Base-by-base conservation (phyloP, 768 basidiomycete genomes). In the Trametes coccinea region DNA sequence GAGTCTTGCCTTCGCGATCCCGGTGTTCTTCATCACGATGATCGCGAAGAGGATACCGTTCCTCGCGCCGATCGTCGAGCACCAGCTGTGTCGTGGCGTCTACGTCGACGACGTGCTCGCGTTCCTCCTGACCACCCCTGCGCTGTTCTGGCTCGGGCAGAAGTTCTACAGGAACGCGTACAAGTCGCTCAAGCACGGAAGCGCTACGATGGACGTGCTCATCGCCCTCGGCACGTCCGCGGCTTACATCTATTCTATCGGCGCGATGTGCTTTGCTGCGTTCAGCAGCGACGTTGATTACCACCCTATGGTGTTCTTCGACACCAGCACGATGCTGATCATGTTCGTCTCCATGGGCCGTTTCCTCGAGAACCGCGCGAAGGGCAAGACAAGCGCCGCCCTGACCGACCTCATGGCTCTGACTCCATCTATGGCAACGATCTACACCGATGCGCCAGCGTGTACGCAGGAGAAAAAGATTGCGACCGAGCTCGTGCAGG, bases 281-380 rank as follows among this genome's bases (percentile, higher is more conserved):
- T 81, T 88, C 74, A 85, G 86, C 69, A 74, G 79, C 4, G 83
- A 88, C 9, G 81, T 88, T 0, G 81, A 81, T 45, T 92, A 82
- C 71, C 88, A 84, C 17, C 96, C 97, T 2, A 84, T 89, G 72
- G 83, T 94, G 47, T 98, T 98, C 77, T 98, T 98, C 78, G 97
- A 99, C 76, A 98, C 97, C 1, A 97, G 93, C 70, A 97, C 97
- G 17, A 98, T 98, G 97, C 79, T 99, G 63, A 89, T 99, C 82
- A 92, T 89, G 78, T 98, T 99, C 73, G 90, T 98, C 68, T 95
- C 93, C 2, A 84, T 98, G 13, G 97, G 97, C 4, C 87, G 97
- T 29, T 97, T 89, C 76, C 83, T 98, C 51, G 97, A 98, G 78
- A 98, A 98, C 76, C 84, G 88, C 58, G 97, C 97, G 49, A 98